A percentile compares a stretch with the other conserved stretches of the same genome.
Evolutionary conservation across 331 rosid species (phyloP).

Genomic region (Pyrus hybrid): DNA sequence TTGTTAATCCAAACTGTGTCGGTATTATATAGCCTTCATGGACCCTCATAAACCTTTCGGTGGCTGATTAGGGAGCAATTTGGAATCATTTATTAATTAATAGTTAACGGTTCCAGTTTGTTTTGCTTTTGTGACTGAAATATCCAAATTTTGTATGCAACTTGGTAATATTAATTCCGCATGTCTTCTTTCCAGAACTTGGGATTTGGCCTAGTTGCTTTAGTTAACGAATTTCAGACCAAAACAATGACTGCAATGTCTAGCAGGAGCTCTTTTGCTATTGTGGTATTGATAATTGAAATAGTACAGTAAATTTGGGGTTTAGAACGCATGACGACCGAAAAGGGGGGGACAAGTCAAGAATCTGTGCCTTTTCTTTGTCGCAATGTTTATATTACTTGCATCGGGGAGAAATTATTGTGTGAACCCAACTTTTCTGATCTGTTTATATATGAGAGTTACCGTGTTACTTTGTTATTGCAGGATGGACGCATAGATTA

Average conservation of each 20-base stretch:
- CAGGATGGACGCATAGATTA: conserved; percentile 94
- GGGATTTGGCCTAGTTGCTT: not conserved
- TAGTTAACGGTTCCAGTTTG: too few species aligned
- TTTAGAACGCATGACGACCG: not conserved
- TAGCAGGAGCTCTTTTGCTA: not conserved
- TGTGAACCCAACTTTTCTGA: not conserved
- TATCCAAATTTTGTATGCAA: not conserved
- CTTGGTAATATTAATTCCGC: not conserved
- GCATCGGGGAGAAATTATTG: not conserved
- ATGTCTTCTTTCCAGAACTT: not conserved
- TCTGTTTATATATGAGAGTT: not conserved
- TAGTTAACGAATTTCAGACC: not conserved
- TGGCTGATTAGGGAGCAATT: not conserved
- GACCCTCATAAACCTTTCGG: not conserved
- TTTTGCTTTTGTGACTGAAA: too few species aligned
- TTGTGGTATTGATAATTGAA: not conserved
- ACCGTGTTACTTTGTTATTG: not conserved
- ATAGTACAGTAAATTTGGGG: not conserved
- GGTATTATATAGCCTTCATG: not conserved
- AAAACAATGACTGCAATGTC: not conserved
- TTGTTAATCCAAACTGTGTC: not conserved
- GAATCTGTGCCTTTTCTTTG: not conserved
- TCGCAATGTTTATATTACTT: not conserved
- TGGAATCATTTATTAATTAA: too few species aligned
- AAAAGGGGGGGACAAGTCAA: not conserved